phyloP scores from a whole-genome alignment of 2,329 filamentous ascomycete species.

The Cladorrhinum sp. region DNA sequence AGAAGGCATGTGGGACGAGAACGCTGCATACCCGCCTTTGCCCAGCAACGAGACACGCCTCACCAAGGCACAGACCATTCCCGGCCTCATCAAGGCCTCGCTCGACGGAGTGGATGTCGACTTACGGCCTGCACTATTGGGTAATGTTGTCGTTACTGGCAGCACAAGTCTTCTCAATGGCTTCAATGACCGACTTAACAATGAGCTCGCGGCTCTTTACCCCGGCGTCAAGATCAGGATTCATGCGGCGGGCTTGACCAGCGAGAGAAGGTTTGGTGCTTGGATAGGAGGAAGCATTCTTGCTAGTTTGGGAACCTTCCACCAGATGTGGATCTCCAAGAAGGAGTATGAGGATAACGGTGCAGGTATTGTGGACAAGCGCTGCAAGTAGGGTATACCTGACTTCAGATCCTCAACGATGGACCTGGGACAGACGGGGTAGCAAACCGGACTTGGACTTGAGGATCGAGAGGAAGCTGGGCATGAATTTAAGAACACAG shows the following conservation, averaged over 20 bases:
- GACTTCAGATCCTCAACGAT: neutral
- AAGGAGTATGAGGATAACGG: slow-evolving; percentile 99
- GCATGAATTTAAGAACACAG: too few species aligned
- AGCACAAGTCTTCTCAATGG: slow-evolving; percentile 84
- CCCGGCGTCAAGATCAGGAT: slow-evolving; percentile 85
- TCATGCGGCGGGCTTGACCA: slow-evolving; percentile 79
- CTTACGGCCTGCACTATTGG: slow-evolving; percentile 75
- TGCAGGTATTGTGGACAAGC: slow-evolving; percentile 84
- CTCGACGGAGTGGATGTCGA: slow-evolving; percentile 84
- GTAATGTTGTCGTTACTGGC: slow-evolving; percentile 90
- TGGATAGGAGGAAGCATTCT: slow-evolving; percentile 98
- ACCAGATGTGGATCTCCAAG: slow-evolving; percentile 98
- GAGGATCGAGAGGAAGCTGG: too few species aligned
- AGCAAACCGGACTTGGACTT: too few species aligned
- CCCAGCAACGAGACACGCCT: slow-evolving; percentile 45
- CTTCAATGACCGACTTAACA: slow-evolving; percentile 85
- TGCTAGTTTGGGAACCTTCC: slow-evolving; percentile 92
- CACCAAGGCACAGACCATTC: slow-evolving; percentile 75
- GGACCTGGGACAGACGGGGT: too few species aligned
- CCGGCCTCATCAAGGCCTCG: slow-evolving; percentile 74
- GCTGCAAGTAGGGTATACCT: slow-evolving; percentile 69
- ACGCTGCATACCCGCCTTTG: slow-evolving; percentile 58
- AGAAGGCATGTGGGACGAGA: slow-evolving; percentile 89
- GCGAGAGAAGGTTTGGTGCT: slow-evolving; percentile 84
- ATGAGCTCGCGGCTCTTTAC: slow-evolving; percentile 76